These are phyloP conservation scores for Gloeostereum incarnatum DNA, from an alignment of 768 basidiomycete species.

Conservation along the genomic window DNA sequence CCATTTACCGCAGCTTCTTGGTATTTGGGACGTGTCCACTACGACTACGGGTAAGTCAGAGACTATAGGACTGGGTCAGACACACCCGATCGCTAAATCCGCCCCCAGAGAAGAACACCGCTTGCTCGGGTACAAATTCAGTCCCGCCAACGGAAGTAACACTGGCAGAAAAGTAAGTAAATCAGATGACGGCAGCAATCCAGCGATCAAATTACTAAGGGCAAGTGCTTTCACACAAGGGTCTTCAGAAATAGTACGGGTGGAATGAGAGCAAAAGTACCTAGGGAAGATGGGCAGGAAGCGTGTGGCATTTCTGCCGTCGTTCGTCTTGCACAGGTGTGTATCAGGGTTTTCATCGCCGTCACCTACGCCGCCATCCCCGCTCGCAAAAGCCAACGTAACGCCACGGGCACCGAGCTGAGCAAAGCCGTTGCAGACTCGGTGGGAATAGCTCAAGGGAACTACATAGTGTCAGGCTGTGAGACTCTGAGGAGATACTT, in stretches of 20 bases:
- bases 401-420: slow-evolving; percentile 60
- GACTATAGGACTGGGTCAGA: slow-evolving; percentile 4
- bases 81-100: slow-evolving; percentile 65
- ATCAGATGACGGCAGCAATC: background rate
- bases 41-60: background rate
- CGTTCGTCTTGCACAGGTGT: slow-evolving; percentile 48
- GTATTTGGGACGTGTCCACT: slow-evolving; percentile 49
- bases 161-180: slow-evolving; percentile 21
- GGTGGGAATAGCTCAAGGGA: slow-evolving; percentile 45
- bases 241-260: background rate
- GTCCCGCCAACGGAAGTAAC: slow-evolving; percentile 63
- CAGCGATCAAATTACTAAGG: slow-evolving; percentile 31
- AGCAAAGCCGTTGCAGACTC: slow-evolving; percentile 54
- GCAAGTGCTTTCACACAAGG: slow-evolving; percentile 18
- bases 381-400: slow-evolving; percentile 55
- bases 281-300: slow-evolving; percentile 61
- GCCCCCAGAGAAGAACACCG: slow-evolving; percentile 56
- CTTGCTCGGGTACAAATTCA: slow-evolving; percentile 45
- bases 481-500: background rate
- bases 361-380: slow-evolving; percentile 65
- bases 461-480: slow-evolving; percentile 23
- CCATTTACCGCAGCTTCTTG: slow-evolving; percentile 33
- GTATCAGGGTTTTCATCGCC: slow-evolving; percentile 40
- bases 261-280: slow-evolving; percentile 1
- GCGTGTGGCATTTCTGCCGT: slow-evolving; percentile 39